Conservation (phyloP, 129 eudicot species). For the Gnaphalium uliginosum region DNA sequence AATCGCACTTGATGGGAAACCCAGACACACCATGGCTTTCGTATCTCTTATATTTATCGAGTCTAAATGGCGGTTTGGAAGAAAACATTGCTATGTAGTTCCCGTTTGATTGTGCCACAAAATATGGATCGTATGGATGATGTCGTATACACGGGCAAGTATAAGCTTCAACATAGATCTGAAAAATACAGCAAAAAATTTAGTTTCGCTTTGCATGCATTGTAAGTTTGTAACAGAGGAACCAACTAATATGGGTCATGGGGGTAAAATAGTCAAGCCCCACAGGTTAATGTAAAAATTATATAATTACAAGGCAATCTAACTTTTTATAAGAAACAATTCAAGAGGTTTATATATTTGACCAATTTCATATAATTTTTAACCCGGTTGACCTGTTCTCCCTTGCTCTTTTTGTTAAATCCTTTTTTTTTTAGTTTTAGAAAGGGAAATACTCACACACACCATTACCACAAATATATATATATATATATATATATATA, state of each 20-base stretch:
- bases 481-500: too few species aligned
- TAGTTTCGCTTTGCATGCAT: background rate
- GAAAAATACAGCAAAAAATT: conserved; percentile 11
- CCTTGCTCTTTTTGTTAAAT: too few species aligned
- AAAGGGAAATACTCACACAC: too few species aligned
- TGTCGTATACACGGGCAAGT: conserved; percentile 81
- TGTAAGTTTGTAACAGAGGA: background rate
- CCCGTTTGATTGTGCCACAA: conserved; percentile 86
- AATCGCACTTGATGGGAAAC: conserved; percentile 76
- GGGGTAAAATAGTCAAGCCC: too few species aligned
- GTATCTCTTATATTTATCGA: conserved; percentile 84
- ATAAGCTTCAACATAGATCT: conserved; percentile 91
- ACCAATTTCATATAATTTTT: background rate
- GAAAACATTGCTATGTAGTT: conserved; percentile 88
- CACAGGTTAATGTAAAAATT: too few species aligned
- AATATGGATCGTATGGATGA: conserved; percentile 79
- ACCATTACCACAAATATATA: too few species aligned
- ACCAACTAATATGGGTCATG: too few species aligned
- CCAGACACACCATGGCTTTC: conserved; percentile 82
- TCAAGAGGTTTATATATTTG: background rate
- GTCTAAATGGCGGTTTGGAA: conserved; percentile 62
- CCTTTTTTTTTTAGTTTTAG: too few species aligned
- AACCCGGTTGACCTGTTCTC: background rate
- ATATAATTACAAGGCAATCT: background rate
- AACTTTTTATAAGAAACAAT: background rate